A percentile compares a stretch with the other conserved stretches of the same genome.
Conservation (phyloP, 306 rosid genomes). For the Hippophae tibetana region DNA sequence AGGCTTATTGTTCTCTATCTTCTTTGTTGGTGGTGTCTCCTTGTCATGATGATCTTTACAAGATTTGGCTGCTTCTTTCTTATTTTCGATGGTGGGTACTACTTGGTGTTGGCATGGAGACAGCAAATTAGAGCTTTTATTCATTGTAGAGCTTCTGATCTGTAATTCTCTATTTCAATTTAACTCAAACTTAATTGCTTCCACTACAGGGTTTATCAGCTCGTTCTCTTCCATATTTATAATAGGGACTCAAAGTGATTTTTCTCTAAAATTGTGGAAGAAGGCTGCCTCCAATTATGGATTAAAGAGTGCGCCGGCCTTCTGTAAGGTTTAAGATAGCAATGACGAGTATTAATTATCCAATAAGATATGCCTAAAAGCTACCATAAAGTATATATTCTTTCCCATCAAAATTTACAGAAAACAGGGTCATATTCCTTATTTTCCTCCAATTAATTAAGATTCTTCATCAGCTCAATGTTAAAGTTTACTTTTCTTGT, state of each 20-base stretch:
- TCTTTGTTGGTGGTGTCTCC: constrained; percentile 15
- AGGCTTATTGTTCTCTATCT: constrained; percentile 44
- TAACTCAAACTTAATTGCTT: neutral
- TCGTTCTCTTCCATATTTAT: constrained; percentile 24
- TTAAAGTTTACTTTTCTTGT: too few species aligned
- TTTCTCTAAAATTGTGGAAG: neutral
- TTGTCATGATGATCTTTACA: constrained; percentile 12
- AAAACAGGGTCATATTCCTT: too few species aligned
- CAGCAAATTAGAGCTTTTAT: constrained; percentile 16
- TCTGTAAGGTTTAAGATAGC: constrained; percentile 1
- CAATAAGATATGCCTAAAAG: neutral
- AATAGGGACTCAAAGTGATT: constrained; percentile 13
- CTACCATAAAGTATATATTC: constrained; percentile 2
- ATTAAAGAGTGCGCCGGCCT: neutral
- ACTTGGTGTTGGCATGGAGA: constrained; percentile 2
- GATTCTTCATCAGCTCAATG: too few species aligned
- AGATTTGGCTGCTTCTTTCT: constrained; percentile 14
- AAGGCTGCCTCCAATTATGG: constrained; percentile 5
- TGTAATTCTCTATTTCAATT: neutral
- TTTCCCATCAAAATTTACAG: neutral
- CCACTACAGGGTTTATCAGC: neutral
- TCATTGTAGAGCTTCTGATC: constrained; percentile 15
- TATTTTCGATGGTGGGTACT: neutral
- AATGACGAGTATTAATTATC: neutral
- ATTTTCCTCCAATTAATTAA: too few species aligned